Evolutionary conservation across 345 rosid genomes (phyloP).

Genomic region (Raphanus sativus): DNA sequence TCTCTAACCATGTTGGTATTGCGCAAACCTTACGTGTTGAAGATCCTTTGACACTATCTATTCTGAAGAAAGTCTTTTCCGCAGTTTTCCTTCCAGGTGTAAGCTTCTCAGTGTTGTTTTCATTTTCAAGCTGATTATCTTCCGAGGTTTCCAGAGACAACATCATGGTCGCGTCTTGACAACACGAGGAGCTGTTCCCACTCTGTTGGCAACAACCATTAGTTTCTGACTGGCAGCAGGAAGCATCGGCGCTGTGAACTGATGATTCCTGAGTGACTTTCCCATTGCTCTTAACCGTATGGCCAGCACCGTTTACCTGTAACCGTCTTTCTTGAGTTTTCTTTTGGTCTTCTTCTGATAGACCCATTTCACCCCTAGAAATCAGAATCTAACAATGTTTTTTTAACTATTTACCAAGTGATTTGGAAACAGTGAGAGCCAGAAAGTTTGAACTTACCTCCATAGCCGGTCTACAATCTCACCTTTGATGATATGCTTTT

Average conservation of each 20-base stretch:
- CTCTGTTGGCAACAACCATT: slow-evolving; percentile 66
- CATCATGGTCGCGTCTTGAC: slow-evolving; percentile 34
- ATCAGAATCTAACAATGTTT: slow-evolving; percentile 5
- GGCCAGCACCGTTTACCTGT: slow-evolving; percentile 49
- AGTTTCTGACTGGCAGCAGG: slow-evolving; percentile 39
- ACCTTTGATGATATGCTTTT: slow-evolving; percentile 81
- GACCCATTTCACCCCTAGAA: slow-evolving; percentile 94
- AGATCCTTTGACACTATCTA: slow-evolving; percentile 52
- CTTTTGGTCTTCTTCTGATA: slow-evolving; percentile 74
- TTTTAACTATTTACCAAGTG: slow-evolving; percentile 1
- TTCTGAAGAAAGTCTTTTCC: slow-evolving; percentile 43
- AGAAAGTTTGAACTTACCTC: slow-evolving; percentile 53
- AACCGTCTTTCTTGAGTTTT: slow-evolving; percentile 57
- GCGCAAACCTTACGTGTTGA: slow-evolving; percentile 48
- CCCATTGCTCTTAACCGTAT: slow-evolving; percentile 20
- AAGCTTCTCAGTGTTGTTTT: slow-evolving; percentile 37
- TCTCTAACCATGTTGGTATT: slow-evolving; percentile 81
- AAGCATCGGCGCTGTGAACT: slow-evolving; percentile 19
- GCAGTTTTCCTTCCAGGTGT: slow-evolving; percentile 57
- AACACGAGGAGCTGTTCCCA: slow-evolving; percentile 52
- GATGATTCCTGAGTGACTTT: slow-evolving; percentile 43
- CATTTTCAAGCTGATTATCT: slow-evolving; percentile 34
- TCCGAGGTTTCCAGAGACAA: slow-evolving; percentile 48
- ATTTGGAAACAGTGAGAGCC: slow-evolving; percentile 11
- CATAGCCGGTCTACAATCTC: slow-evolving; percentile 81